A percentile compares a stretch with the other conserved stretches of the same genome.
Evolutionary conservation across 2,329 filamentous ascomycete species (phyloP).

Genomic region (Malbranchea cinnamomea): DNA sequence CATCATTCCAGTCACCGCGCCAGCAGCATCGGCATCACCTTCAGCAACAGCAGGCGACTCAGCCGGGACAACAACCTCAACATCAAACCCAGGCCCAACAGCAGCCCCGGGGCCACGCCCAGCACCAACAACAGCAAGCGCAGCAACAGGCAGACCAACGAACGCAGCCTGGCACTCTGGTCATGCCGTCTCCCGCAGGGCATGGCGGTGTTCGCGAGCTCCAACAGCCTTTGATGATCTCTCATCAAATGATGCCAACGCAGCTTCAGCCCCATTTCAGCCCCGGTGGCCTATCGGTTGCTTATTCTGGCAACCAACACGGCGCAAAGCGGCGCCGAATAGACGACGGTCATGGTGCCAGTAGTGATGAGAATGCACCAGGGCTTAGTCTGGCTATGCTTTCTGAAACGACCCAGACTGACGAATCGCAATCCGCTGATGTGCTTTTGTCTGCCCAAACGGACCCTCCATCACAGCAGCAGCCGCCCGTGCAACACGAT

Average conservation of each 20-base stretch:
- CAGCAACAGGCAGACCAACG: constrained; percentile 10
- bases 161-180: constrained; percentile 17
- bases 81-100: constrained; percentile 8
- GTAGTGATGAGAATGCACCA: constrained; percentile 15
- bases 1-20: constrained; percentile 17
- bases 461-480: constrained; percentile 18
- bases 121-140: constrained; percentile 20
- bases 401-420: constrained; percentile 16
- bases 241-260: constrained; percentile 19
- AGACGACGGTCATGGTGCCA: constrained; percentile 16
- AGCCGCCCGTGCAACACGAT: constrained; percentile 16
- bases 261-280: constrained; percentile 23
- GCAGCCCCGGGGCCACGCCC: constrained; percentile 13
- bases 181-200: constrained; percentile 18
- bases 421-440: constrained; percentile 20
- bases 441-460: constrained; percentile 21
- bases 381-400: constrained; percentile 21
- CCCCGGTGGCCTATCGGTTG: constrained; percentile 19
- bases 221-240: constrained; percentile 18
- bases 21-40: constrained; percentile 24
- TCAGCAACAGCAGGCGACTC: constrained; percentile 18
- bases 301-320: constrained; percentile 15
- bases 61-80: constrained; percentile 23
- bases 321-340: constrained; percentile 22
- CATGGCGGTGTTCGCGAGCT: constrained; percentile 19